A percentile compares a stretch with the other conserved stretches of the same genome.
Conservation (phyloP, 148 eudicot species). For the Oxyria digyna region DNA sequence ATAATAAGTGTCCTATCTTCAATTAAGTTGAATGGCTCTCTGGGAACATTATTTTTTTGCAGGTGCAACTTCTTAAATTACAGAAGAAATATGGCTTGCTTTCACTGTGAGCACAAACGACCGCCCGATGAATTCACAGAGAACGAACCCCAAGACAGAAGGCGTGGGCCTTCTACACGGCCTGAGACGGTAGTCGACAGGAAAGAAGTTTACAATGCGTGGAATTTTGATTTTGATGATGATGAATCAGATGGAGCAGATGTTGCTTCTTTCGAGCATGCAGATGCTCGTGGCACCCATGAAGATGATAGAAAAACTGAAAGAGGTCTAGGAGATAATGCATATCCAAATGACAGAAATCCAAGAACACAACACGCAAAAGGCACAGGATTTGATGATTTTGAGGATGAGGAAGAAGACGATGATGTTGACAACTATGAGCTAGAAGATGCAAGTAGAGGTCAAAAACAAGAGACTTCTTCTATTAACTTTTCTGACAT, state of each 20-base stretch:
- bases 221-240: conserved; percentile 97
- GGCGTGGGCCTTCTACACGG: conserved; percentile 29
- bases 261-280: conserved; percentile 94
- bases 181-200: conserved; percentile 32
- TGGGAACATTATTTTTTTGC: conserved; percentile 11
- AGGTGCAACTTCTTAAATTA: conserved; percentile 96
- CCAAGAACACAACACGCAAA: conserved; percentile 24
- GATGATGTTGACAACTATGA: conserved; percentile 75
- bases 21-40: neutral
- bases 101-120: conserved; percentile 87
- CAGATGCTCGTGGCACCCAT: conserved; percentile 53
- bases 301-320: conserved; percentile 37
- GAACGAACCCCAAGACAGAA: conserved; percentile 45
- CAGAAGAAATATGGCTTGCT: conserved; percentile 77
- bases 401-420: conserved; percentile 74
- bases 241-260: conserved; percentile 98
- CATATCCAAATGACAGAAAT: conserved; percentile 17
- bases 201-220: conserved; percentile 70
- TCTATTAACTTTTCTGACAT: conserved; percentile 66
- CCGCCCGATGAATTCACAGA: conserved; percentile 77
- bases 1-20: neutral
- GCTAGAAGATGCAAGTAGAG: conserved; percentile 40
- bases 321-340: conserved; percentile 24
- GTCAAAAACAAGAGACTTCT: conserved; percentile 27
- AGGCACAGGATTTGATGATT: conserved; percentile 71